phyloP scores from a whole-genome alignment of 179 eudicot genomes.

The Beta lomatogona region DNA sequence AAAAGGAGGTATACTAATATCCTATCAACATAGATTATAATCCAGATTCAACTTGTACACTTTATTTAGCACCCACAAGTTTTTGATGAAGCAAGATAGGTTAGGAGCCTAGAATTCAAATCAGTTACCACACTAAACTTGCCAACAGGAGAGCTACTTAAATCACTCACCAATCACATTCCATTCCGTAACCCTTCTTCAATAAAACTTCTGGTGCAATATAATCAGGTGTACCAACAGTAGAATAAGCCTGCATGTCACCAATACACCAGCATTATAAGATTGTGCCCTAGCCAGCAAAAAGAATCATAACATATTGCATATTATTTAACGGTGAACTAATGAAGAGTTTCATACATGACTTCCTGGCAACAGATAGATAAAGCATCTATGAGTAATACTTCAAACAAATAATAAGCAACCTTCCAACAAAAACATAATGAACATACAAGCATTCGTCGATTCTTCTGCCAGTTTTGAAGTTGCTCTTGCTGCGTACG shows the following conservation, averaged over 20 bases:
- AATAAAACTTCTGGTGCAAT: slow-evolving; percentile 94
- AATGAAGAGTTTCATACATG: neutral
- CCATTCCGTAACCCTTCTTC: slow-evolving; percentile 93
- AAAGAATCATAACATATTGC: neutral
- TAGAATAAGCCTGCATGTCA: slow-evolving; percentile 78
- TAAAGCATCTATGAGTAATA: neutral
- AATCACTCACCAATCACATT: slow-evolving; percentile 96
- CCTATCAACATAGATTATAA: neutral
- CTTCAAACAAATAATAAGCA: neutral
- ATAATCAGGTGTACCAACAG: slow-evolving; percentile 97
- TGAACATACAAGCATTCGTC: slow-evolving; percentile 81
- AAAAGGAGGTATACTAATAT: neutral
- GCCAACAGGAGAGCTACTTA: slow-evolving; percentile 6
- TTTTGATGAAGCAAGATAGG: neutral
- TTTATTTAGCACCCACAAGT: neutral
- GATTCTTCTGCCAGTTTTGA: slow-evolving; percentile 94
- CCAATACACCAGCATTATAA: slow-evolving; percentile 23
- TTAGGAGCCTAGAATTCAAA: neutral
- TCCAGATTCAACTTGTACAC: neutral
- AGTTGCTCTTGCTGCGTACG: slow-evolving; percentile 97
- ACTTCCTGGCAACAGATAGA: slow-evolving; percentile 5
- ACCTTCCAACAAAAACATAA: slow-evolving; percentile 20
- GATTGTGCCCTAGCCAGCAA: slow-evolving; percentile 9
- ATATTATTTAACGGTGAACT: slow-evolving; percentile 7
- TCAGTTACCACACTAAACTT: neutral